Evolutionary conservation across 768 basidiomycete genomes (phyloP), one percentile per base, ranked within the genome.

Genomic region (Mycena leptocephala): DNA sequence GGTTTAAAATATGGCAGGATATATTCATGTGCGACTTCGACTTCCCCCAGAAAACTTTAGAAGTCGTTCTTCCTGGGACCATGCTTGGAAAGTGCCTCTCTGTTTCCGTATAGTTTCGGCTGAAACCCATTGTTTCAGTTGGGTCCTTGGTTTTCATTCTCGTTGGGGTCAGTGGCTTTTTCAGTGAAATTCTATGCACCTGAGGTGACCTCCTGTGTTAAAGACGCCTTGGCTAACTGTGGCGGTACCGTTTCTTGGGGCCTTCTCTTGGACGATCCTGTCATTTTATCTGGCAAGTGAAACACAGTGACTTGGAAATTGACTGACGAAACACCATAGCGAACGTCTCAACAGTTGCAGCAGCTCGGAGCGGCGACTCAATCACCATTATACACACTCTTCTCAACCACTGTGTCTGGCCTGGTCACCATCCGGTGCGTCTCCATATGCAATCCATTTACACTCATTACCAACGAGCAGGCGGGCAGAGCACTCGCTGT

Each of bases 21-120:
- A 65, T 75, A 2, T 75, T 75, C 33, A 75, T 75, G 74, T 64
- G 67, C 20, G 74, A 75, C 33, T 33, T 70, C 18, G 68, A 75
- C 18, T 63, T 75, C 14, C 61, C 74, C 7, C 26, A 6, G 8
- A 16, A 9, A 7, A 30, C 28, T 20, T 55, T 55, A 14, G 28
- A 55, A 10, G 53, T 55, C 53, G 30, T 55, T 14, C 11, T 55
- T 7, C 28, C 53, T 13, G 53, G 20, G 13, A 16, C 14, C 5
- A 30, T 30, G 26, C 26, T 55, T 8, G 14, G 53, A n/a, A 30
- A n/a, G 53, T 28, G 14, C 10, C 26, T 55, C n/a, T 55, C 13
- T 55, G 20, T 55, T 55, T 22, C 26, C 28, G 14, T 39, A 39
- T 39, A 39, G 37, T 39, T 39, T 39, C 37, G 37, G 37, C 37